Evolutionary conservation across 306 rosid species (phyloP).

Genomic region (Myrica gale): DNA sequence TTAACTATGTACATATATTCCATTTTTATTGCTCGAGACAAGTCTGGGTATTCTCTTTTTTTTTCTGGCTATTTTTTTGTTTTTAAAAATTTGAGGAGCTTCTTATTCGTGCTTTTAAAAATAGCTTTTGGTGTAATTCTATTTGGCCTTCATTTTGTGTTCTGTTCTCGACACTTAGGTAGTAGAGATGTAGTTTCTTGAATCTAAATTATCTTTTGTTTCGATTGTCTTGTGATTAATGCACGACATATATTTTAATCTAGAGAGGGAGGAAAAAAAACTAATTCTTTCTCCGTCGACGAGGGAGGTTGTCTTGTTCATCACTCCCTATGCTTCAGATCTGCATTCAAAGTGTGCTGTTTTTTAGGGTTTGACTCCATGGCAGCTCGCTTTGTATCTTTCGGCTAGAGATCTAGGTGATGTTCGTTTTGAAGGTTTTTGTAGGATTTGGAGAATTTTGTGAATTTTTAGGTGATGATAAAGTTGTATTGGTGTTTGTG

Average conservation of each 20-base stretch:
- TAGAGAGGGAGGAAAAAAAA: too few species aligned
- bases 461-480: too few species aligned
- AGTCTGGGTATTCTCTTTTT: conserved; percentile 56
- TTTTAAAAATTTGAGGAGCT: conserved; percentile 24
- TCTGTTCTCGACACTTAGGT: too few species aligned
- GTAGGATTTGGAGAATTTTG: too few species aligned
- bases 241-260: too few species aligned
- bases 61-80: conserved; percentile 44
- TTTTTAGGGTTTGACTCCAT: neutral
- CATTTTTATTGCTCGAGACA: conserved; percentile 59
- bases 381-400: neutral
- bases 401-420: neutral
- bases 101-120: conserved; percentile 14
- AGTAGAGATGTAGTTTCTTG: neutral
- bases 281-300: too few species aligned
- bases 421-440: too few species aligned
- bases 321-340: too few species aligned
- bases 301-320: too few species aligned
- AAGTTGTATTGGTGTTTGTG: too few species aligned
- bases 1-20: conserved; percentile 72
- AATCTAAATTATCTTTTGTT: neutral
- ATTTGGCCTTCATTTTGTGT: neutral
- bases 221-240: too few species aligned
- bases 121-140: conserved; percentile 3
- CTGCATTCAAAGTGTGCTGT: neutral